A percentile compares a stretch with the other conserved stretches of the same genome.
phyloP scores from a whole-genome alignment of 495 filamentous ascomycete species.

The Achaetomiella virescens region DNA sequence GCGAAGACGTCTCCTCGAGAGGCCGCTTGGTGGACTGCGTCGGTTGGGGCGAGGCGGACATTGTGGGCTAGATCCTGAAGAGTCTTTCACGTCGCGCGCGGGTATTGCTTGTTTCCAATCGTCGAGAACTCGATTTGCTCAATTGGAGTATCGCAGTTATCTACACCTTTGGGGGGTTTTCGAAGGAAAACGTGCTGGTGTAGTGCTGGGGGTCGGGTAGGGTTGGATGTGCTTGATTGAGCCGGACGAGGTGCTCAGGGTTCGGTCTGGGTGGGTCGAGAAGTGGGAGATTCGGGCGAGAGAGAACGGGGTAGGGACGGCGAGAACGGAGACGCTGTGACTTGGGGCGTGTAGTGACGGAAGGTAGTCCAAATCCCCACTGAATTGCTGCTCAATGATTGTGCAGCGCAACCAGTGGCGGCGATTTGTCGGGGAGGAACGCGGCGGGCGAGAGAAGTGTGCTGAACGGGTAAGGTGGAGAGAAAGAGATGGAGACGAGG shows the following conservation, averaged over 20 bases:
- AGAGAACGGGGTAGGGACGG: constrained; percentile 10
- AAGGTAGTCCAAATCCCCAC: constrained; percentile 15
- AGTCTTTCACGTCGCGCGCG: constrained; percentile 27
- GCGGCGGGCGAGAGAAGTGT: constrained; percentile 9
- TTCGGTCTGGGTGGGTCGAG: constrained; percentile 19
- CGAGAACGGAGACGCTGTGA: constrained; percentile 17
- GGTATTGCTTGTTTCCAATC: constrained; percentile 5
- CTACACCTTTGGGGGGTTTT: constrained; percentile 76
- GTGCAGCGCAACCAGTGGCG: constrained; percentile 13
- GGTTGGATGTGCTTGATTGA: constrained; percentile 13
- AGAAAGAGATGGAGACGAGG: constrained; percentile 9
- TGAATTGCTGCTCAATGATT: constrained; percentile 12
- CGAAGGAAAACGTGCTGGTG: constrained; percentile 92
- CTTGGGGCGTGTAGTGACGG: constrained; percentile 18
- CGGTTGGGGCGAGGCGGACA: constrained; percentile 51
- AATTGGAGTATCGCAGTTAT: constrained; percentile 50
- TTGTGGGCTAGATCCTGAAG: constrained; percentile 34
- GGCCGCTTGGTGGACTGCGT: constrained; percentile 76
- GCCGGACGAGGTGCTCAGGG: constrained; percentile 26
- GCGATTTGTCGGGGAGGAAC: constrained; percentile 6
- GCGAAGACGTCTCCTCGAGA: constrained; percentile 92
- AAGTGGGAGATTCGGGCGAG: constrained; percentile 18
- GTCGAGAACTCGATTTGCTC: constrained; percentile 47
- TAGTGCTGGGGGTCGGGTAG: constrained; percentile 35
- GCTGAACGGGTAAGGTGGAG: neutral